Conservation (phyloP, 306 rosid species). For the Macrotyloma uniflorum region DNA sequence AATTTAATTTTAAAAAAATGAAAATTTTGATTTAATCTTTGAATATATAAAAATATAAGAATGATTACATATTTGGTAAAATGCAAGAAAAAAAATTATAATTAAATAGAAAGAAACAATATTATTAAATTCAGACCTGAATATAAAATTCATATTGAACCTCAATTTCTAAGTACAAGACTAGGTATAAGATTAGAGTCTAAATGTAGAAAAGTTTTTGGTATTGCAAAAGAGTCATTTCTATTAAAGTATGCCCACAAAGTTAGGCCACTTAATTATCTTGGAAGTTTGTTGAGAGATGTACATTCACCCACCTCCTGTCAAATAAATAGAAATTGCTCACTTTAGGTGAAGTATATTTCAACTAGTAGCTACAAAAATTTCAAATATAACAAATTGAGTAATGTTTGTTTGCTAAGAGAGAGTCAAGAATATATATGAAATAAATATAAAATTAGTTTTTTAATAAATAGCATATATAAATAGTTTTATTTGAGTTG, state of each 20-base stretch:
- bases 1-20: no score
- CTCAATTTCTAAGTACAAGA: no score
- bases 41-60: no score
- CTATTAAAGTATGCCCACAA: neutral
- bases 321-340: neutral
- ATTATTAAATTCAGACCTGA: no score
- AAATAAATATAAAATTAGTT: no score
- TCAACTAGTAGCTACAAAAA: neutral
- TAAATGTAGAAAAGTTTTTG: neutral
- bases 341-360: neutral
- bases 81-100: no score
- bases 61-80: no score
- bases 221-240: neutral
- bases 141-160: no score
- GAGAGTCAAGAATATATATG: neutral
- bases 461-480: no score
- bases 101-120: no score
- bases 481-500: no score
- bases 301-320: neutral
- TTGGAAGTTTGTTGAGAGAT: neutral
- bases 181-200: neutral
- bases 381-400: neutral
- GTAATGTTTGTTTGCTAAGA: neutral
- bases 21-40: no score
- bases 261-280: conserved; percentile 32